A percentile compares a stretch with the other conserved stretches of the same genome.
These are phyloP conservation scores for Tylopilus subfusipes DNA, from an alignment of 768 basidiomycete genomes.

Conservation along the genomic window DNA sequence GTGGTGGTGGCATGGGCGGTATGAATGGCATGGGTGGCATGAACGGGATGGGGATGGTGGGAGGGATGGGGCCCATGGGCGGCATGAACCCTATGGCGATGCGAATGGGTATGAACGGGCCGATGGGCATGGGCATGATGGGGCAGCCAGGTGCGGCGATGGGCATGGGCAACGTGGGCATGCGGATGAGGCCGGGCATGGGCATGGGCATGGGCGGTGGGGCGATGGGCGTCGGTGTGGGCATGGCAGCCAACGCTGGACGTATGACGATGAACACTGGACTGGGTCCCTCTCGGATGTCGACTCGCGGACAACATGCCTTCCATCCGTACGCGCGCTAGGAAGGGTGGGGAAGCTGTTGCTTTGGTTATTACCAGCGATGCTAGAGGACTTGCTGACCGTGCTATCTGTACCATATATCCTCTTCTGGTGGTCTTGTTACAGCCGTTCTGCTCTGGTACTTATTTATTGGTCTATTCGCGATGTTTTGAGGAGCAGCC, in stretches of 20 bases:
- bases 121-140: slow-evolving; percentile 42
- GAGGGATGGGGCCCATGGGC: slow-evolving; percentile 25
- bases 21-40: slow-evolving; percentile 20
- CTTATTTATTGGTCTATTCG: slow-evolving; percentile 15
- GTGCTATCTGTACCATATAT: slow-evolving; percentile 32
- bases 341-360: not conserved
- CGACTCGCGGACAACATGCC: slow-evolving; percentile 51
- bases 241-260: slow-evolving; percentile 32
- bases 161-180: slow-evolving; percentile 31
- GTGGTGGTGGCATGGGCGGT: slow-evolving; percentile 15
- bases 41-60: slow-evolving; percentile 38
- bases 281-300: slow-evolving; percentile 47
- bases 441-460: slow-evolving; percentile 7
- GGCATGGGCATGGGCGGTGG: slow-evolving; percentile 39
- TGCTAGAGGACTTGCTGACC: not conserved
- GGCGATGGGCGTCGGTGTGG: slow-evolving; percentile 34
- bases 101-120: slow-evolving; percentile 31
- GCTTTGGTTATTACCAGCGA: not conserved
- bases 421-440: slow-evolving; percentile 18
- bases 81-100: slow-evolving; percentile 35
- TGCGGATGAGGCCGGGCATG: slow-evolving; percentile 37
- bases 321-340: slow-evolving; percentile 67
- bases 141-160: slow-evolving; percentile 16
- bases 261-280: slow-evolving; percentile 42
- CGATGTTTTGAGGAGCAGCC: not conserved